Base-by-base conservation (phyloP, 2,329 filamentous ascomycete genomes). In the Alternaria gaisen region DNA sequence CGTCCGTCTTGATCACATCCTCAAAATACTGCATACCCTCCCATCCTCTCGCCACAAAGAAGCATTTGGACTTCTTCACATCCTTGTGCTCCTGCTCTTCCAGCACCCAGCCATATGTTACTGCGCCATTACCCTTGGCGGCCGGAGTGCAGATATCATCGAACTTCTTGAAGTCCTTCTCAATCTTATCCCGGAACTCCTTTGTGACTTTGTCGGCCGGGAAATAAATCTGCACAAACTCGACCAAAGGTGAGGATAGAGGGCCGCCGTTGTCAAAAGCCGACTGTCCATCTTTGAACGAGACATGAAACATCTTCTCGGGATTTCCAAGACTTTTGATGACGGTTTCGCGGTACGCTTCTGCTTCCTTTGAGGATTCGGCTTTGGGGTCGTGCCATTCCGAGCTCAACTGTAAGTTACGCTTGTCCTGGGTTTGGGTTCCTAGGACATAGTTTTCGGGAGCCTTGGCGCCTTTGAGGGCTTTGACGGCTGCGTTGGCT, bases 1-100 rank as follows among this genome's bases (percentile, higher is more conserved):
- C 58, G 9, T 53, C 18, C 2, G 43, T 53, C 26, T 18, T 18
- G 0, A 60, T 11, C 12, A 56, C 5, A 16, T 56, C 41, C 20
- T 57, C 46, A 43, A 60, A 60, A 38, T n/a, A 50, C 46, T 36
- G 40, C 58, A 60, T 60, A 9, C 53, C 41, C 34, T 57, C 53
- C 53, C 58, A 60, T 5, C 58, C 47, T 41, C 58, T 60, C 2
- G 46, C 41, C 34, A 60, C 58, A 28, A 60, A 36, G 32, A 60
- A 57, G 30, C 58, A 56, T 3, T 34, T 42, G 3, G 46, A 2
- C 32, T 52, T 36, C 30, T 47, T 36, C 10, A 56, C 11, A 32
- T 42, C 47, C 32, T 52, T 48, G 32, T 60, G 53, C 4, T 60
- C 58, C 32, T 56, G 40, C 16, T 60, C 58, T 16, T 60, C 58